These are phyloP conservation scores for Rheum nobile DNA, from an alignment of 148 eudicot genomes.

Conservation along the genomic window DNA sequence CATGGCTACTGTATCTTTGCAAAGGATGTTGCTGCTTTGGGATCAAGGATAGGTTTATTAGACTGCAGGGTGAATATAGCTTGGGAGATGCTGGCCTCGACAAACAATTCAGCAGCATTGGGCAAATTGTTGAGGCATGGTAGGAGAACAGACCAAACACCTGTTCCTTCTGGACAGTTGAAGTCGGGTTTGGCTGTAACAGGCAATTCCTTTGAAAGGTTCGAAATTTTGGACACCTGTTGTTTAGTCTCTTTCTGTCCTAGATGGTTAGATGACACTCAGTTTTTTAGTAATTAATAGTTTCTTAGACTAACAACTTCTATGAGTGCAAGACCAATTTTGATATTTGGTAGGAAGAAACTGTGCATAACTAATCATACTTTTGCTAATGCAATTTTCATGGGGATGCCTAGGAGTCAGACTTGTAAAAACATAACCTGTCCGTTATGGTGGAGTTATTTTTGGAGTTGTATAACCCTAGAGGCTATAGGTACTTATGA, in stretches of 20 bases:
- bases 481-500: not conserved
- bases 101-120: slow-evolving; percentile 46
- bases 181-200: slow-evolving; percentile 16
- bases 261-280: not conserved
- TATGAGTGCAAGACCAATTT: not conserved
- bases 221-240: not conserved
- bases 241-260: not conserved
- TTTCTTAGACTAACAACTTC: not conserved
- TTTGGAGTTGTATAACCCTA: not conserved
- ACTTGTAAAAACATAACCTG: not conserved
- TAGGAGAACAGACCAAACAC: slow-evolving; percentile 15
- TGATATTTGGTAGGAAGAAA: not conserved
- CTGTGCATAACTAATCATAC: not conserved
- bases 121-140: slow-evolving; percentile 55
- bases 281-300: not conserved
- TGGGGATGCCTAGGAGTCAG: not conserved
- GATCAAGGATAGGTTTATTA: slow-evolving; percentile 30
- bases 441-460: not conserved
- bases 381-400: not conserved
- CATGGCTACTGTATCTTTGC: slow-evolving; percentile 69
- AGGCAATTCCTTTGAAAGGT: slow-evolving; percentile 34
- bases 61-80: slow-evolving; percentile 35
- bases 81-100: slow-evolving; percentile 61
- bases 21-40: slow-evolving; percentile 41
- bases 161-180: slow-evolving; percentile 9